Evolutionary conservation across 2,329 filamentous ascomycete species (phyloP).

Genomic region (Aschersonia sp.): DNA sequence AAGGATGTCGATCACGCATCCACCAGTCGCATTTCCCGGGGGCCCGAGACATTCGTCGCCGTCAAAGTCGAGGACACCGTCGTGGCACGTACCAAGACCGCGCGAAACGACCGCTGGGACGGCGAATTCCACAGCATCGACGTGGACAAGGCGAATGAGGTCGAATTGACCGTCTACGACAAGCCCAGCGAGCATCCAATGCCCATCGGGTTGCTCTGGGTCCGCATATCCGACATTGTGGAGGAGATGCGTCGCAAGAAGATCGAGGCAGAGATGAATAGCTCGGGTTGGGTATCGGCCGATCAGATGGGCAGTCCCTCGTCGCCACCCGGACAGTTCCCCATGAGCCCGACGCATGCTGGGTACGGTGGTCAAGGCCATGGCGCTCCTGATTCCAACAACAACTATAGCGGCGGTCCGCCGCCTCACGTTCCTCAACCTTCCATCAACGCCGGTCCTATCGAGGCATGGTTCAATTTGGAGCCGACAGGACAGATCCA

Average conservation of each 20-base stretch:
- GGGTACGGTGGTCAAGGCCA: constrained; percentile 28
- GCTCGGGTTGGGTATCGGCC: constrained; percentile 91
- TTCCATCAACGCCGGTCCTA: constrained; percentile 42
- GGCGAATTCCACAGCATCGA: constrained; percentile 84
- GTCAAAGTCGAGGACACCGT: constrained; percentile 94
- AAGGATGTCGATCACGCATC: constrained; percentile 91
- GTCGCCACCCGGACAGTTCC: constrained; percentile 39
- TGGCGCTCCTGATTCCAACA: constrained; percentile 8
- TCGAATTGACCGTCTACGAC: constrained; percentile 95
- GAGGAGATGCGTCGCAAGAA: constrained; percentile 96
- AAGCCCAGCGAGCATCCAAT: constrained; percentile 82
- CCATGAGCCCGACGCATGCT: constrained; percentile 34
- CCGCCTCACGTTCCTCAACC: constrained; percentile 23
- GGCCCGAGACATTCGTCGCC: constrained; percentile 88
- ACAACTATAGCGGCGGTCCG: constrained; percentile 15
- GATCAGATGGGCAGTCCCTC: constrained; percentile 68
- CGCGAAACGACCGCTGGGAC: constrained; percentile 80
- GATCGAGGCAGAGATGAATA: constrained; percentile 91
- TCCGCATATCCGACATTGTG: constrained; percentile 90
- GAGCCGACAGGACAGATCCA: constrained; percentile 91
- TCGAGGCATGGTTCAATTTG: constrained; percentile 94
- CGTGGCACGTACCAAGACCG: constrained; percentile 73
- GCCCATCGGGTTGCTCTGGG: constrained; percentile 91
- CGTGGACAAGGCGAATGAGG: constrained; percentile 97
- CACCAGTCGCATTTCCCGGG: constrained; percentile 69